Evolutionary conservation across 768 basidiomycete genomes (phyloP), one percentile per base, ranked within the genome.

Genomic region (Macrolepiota fuliginosa): DNA sequence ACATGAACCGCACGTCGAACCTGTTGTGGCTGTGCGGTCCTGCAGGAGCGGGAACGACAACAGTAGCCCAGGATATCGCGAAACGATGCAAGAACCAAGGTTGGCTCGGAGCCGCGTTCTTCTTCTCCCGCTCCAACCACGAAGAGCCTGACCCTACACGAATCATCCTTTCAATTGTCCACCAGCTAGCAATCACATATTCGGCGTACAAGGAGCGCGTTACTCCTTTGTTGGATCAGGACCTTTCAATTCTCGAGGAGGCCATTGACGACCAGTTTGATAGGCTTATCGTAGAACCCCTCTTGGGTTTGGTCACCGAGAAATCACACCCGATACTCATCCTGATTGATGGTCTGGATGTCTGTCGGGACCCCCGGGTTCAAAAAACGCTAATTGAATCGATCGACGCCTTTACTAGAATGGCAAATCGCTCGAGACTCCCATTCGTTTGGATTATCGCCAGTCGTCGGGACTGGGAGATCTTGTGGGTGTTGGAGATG

Each of bases 21-120:
- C 39, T 60, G 4, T n/a, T 58, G 11, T 63, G 57, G 57, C 52
- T 63, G 4, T 35, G 36, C 13, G 63, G 63, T 10, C 35, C 54
- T 11, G 58, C 63, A 1, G 63, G 58, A 19, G 50, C 45, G 2
- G 63, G 63, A 11, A 63, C 54, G 29, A 37, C 63, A 1, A 58
- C 58, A 9, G 50, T 63, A 19, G 45, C 47, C 15, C 58, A 55
- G 19, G 46, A 46, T 17, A 22, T 63, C 22, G 40, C 58, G 3
- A 36, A 60, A 15, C 25, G 22, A 10, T 63, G 51, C 36, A 24
- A 25, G 11, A 22, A 9, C 12, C 13, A 51, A 2, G 57, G 47
- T 12, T n/a, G 40, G 7, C 24, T 59, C 9, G 58, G 37, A 17
- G 58, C 46, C 2, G 54, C 40, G 2, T 40, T 63, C 37, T 56